Evolutionary conservation across 192 early-diverging fungal genomes (phyloP), one percentile per base, ranked within the genome.

Genomic region (Backusella sp.): DNA sequence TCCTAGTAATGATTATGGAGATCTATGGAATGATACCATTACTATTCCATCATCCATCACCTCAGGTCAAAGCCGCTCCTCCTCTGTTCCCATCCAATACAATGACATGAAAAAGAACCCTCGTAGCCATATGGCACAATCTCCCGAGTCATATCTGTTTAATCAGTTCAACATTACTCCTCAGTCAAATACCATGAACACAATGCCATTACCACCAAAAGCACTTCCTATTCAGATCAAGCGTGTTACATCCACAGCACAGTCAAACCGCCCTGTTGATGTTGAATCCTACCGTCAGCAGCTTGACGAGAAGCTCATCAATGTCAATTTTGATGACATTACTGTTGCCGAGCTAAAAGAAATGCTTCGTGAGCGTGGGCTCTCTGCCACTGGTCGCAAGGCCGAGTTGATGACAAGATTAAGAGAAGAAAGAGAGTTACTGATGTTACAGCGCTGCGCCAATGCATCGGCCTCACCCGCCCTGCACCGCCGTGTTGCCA

Each of bases 251-350:
- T 2, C 52, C 15, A 21, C 23, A 19, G 1, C 21, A 11, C 56
- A 62, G 26, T 30, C 41, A 7, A 34, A 30, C 8, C 56, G 56
- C 2, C 56, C 21, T 19, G 5, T 53, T 3, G 21, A 53, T 32
- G 21, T 36, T 4, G 67, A 69, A 52, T n/a, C 6, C 1, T 37
- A 23, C 6, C 68, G 69, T 28, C 35, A 39, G 28, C 26, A 77
- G 28, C 32, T 78, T 0, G 77, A 78, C 28, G 37, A 72, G 14
- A 66, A 73, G 46, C 39, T 78, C 21, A 36, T 52, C 41, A 73
- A 49, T 14, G 34, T 78, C 1, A 78, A 78, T 68, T 78, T 78
- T 52, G 77, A 78, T n/a, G 77, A 78, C 14, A 68, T 78, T n/a
- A 78, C 77, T 6, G 77, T 78, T 26, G 65, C 77, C 1, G 77